Conservation (phyloP, 2,329 filamentous ascomycete genomes). For the Aureobasidium leucospermi region DNA sequence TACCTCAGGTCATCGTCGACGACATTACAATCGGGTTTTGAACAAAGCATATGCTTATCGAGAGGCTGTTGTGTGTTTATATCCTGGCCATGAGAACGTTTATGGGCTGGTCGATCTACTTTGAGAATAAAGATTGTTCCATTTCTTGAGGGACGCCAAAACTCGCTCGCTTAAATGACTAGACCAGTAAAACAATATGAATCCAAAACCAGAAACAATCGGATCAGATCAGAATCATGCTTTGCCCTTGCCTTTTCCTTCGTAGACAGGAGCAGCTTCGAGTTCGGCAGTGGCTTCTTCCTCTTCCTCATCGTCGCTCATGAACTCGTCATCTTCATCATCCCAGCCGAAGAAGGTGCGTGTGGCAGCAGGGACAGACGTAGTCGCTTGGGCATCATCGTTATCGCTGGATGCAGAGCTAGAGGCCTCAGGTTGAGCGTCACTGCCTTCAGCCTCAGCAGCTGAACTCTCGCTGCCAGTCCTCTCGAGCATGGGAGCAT, state of each 20-base stretch:
- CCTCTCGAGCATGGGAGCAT: slow-evolving; percentile 26
- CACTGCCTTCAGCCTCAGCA: slow-evolving; percentile 37
- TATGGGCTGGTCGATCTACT: too few relatives aligned
- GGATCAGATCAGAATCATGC: background rate
- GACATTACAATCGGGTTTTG: too few relatives aligned
- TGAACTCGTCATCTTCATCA: slow-evolving; percentile 59
- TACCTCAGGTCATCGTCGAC: too few relatives aligned
- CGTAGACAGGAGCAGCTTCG: slow-evolving; percentile 15
- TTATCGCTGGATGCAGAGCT: slow-evolving; percentile 24
- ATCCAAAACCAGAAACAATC: background rate
- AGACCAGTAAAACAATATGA: background rate
- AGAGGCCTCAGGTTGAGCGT: slow-evolving; percentile 21
- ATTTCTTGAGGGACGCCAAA: background rate
- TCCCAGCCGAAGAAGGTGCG: slow-evolving; percentile 67
- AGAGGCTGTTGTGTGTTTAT: too few relatives aligned
- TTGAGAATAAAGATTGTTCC: too few relatives aligned
- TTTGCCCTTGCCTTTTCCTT: slow-evolving; percentile 26
- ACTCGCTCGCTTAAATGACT: background rate
- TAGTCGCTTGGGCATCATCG: slow-evolving; percentile 32
- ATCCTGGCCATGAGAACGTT: too few relatives aligned
- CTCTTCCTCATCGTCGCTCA: slow-evolving; percentile 41
- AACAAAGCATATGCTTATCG: too few relatives aligned
- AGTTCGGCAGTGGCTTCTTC: slow-evolving; percentile 25
- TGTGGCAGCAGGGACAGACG: slow-evolving; percentile 18
- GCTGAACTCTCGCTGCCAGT: slow-evolving; percentile 35